These are phyloP conservation scores for Phtheirospermum japonicum DNA, from an alignment of 257 asterid species.

Conservation along the genomic window DNA sequence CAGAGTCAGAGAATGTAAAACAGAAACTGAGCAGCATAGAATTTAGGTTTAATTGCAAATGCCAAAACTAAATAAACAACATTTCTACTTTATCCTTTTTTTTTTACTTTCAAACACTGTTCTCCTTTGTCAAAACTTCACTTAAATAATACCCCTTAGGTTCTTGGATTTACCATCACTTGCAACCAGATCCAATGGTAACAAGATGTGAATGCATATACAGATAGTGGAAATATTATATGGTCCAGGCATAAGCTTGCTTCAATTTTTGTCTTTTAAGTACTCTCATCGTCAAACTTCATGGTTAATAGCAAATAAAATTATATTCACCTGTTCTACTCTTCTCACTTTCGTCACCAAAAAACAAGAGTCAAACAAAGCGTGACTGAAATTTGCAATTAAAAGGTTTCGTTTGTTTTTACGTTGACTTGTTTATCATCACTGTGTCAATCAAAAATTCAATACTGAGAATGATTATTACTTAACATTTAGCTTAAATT, in stretches of 20 bases:
- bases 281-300: background rate
- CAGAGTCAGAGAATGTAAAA: background rate
- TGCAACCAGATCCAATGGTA: background rate
- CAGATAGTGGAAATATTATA: background rate
- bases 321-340: background rate
- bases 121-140: slow-evolving; percentile 12
- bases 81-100: background rate
- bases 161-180: background rate
- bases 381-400: slow-evolving; percentile 10
- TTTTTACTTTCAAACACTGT: slow-evolving; percentile 18
- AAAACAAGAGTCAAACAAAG: slow-evolving; percentile 26
- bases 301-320: slow-evolving; percentile 12
- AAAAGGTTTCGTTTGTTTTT: background rate
- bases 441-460: background rate
- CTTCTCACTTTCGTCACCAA: slow-evolving; percentile 5
- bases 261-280: background rate
- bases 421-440: background rate
- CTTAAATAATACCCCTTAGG: background rate
- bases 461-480: background rate
- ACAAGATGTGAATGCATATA: background rate
- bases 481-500: background rate
- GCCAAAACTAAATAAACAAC: background rate
- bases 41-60: slow-evolving; percentile 10
- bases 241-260: slow-evolving; percentile 5
- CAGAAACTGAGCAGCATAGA: background rate